Base-by-base conservation (phyloP, 78 protist genomes). In the Dictyostelium capitatum region DNA sequence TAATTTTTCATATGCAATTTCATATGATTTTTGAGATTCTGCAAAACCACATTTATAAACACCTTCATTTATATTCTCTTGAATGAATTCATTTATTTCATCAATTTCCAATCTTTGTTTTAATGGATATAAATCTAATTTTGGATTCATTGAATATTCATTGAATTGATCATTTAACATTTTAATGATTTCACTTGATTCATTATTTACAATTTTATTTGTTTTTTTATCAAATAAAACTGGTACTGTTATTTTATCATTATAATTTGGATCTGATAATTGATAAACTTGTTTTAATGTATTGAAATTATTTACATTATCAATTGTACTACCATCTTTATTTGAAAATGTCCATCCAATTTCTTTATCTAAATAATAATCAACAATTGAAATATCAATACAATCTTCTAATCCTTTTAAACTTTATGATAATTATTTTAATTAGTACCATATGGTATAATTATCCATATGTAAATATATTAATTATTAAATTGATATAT, bases 31-130 rank as follows among this genome's bases (percentile, higher is more conserved):
- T 87, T 97, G 98, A 3, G 90, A 47, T 5, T 14, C 8, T 15
- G 98, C 98, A 56, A 94, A 97, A 25, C 99, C 99, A 56, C 94
- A 28, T 19, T 64, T 15, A 95, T 98, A 98, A 3, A 98, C 99
- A 17, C 99, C 99, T 62, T 96, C 92, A 95, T 96, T 97, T 75
- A 98, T 32, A 4, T 15, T 4, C 11, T 72, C 41, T 95, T 97
- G 96, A 12, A 97, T 65, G 91, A 79, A 85, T 4, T 53, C 95
- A 82, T 97, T 95, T 19, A 97, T 65, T 62, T 57, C 90, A 20
- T 96, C 97, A 46, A 97, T 96, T 50, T 75, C 57, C 1, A 5
- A 19, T 47, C 37, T 56, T 28, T 57, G 12, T 23, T 28, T 65
- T 0, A 54, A 82, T 17, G 99, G 99, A 64, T 95, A 97, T 30